Evolutionary conservation across 2,329 filamentous ascomycete genomes (phyloP), one percentile per base, ranked within the genome.

Genomic region (Nemania abortiva): DNA sequence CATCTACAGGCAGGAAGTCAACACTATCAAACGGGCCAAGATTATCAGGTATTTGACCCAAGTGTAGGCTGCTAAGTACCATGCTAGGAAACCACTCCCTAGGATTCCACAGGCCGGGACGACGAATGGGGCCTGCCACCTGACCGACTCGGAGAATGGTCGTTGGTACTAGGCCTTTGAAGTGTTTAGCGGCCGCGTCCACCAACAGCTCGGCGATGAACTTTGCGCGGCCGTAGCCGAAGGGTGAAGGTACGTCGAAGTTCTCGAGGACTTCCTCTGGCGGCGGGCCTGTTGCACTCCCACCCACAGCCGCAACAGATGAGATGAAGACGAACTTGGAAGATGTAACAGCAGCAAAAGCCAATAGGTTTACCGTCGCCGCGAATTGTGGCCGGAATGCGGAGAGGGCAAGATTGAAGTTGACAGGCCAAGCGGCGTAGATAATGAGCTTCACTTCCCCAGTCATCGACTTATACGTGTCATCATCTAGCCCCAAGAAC

Each of bases 341-440:
- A 34, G 66, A 29, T 1, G 68, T 53, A 2, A 69, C 63, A n/a
- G 47, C 47, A 9, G 47, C n/a, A n/a, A 76, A 68, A 11, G 65
- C 31, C n/a, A 74, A 67, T 0, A 76, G 55, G 47, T 74, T 75
- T 2, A 72, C 66, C 11, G 76, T 31, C 22, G 72, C 73, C 1
- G 70, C 70, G 1, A 76, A 61, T 7, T 76, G 74, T 6, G 72
- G 71, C 1, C 68, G 61, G 49, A 76, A 76, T 0, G 74, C 68
- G 0, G 60, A 10, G 0, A 75, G 60, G 0, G 52, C 27, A 9
- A 76, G 50, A 54, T 76, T 76, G 68, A 77, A 76, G 45, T 76
- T 74, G 37, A 77, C 72, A 6, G 70, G 72, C 73, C 74, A 77
- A 7, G 71, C 74, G 56, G 70, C 70, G 54, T 76, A 74, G 29